Evolutionary conservation across 2,329 filamentous ascomycete species (phyloP).

Genomic region (Aspergillus transmontanensis): DNA sequence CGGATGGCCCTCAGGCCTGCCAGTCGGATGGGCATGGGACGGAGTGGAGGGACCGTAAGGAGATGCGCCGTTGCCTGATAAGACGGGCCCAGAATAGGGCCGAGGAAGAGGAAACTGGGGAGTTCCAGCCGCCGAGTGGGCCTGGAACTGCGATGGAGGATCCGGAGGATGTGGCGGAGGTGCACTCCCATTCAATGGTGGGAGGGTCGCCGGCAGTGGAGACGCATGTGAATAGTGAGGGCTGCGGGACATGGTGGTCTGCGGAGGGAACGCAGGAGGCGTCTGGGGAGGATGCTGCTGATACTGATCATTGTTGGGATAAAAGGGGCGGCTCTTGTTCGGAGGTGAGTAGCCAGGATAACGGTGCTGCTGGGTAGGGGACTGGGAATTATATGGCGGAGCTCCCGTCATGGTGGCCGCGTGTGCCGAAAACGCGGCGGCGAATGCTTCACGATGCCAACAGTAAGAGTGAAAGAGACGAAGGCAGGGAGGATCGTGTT

Average conservation of each 20-base stretch:
- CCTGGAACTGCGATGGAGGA: conserved; percentile 38
- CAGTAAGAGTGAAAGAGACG: conserved; percentile 11
- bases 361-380: conserved; percentile 47
- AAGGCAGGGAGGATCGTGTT: conserved; percentile 11
- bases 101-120: conserved; percentile 38
- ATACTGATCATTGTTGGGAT: conserved; percentile 47
- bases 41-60: conserved; percentile 40
- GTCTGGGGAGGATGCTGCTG: conserved; percentile 46
- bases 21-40: conserved; percentile 46
- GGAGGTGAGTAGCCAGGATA: conserved; percentile 47
- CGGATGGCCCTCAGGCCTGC: conserved; percentile 39
- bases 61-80: conserved; percentile 40
- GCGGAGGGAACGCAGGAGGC: conserved; percentile 42
- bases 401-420: conserved; percentile 46
- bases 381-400: conserved; percentile 49
- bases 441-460: conserved; percentile 16
- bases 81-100: conserved; percentile 37
- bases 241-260: conserved; percentile 40
- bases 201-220: conserved; percentile 42
- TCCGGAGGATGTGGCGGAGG: conserved; percentile 36
- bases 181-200: conserved; percentile 42
- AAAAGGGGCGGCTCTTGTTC: conserved; percentile 44
- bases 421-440: conserved; percentile 33
- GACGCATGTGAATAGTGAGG: conserved; percentile 46
- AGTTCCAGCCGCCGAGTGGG: conserved; percentile 33